Conservation (phyloP, 352 stramenopile genomes). For the Blastocystis sp. region DNA sequence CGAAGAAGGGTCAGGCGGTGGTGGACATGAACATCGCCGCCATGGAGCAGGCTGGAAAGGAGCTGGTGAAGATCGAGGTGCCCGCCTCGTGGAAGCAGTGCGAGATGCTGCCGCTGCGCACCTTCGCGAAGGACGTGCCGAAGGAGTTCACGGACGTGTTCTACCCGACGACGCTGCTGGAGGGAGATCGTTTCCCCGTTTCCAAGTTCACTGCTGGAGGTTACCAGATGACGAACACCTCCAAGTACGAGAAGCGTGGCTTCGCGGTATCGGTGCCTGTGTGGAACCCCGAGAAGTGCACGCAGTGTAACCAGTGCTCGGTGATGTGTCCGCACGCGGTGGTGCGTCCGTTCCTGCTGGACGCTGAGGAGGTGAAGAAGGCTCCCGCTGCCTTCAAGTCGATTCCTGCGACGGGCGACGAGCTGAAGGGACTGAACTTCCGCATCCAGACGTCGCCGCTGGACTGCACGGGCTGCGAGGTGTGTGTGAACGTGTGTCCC, state of each 20-base stretch:
- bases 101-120: conserved; percentile 59
- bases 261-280: conserved; percentile 60
- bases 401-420: no score
- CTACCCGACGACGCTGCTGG: conserved; percentile 59
- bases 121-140: conserved; percentile 60
- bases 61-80: conserved; percentile 58
- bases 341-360: conserved; percentile 65
- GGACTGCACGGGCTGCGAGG: no score
- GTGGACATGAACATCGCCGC: conserved; percentile 41
- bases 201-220: conserved; percentile 64
- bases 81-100: conserved; percentile 60
- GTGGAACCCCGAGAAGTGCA: conserved; percentile 61
- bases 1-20: conserved; percentile 17
- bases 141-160: conserved; percentile 61
- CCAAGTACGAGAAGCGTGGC: no score
- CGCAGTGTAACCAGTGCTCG: conserved; percentile 67
- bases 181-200: conserved; percentile 65
- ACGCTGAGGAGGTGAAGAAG: conserved; percentile 62
- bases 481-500: no score
- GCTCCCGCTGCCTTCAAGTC: no score
- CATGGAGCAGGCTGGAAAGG: not conserved
- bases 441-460: no score
- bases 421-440: no score
- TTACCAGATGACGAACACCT: conserved; percentile 62
- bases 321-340: conserved; percentile 65